Evolutionary conservation across 768 basidiomycete species (phyloP).

Genomic region (Boletus subcaerulescens): DNA sequence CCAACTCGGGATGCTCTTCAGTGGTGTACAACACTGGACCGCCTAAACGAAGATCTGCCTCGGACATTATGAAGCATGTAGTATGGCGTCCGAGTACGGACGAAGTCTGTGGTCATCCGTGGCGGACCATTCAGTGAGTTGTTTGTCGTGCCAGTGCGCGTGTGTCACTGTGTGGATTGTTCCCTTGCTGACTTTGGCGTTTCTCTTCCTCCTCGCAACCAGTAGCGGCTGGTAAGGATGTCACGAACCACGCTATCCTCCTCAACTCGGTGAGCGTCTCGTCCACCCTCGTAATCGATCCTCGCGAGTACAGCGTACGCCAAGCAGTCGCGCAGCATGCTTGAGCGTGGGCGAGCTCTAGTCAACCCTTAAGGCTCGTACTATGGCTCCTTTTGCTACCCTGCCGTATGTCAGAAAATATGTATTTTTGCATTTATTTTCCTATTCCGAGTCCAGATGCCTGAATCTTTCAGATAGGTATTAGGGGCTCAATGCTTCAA

Average conservation of each 20-base stretch:
- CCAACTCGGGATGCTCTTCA: too few species aligned
- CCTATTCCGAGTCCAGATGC: too few species aligned
- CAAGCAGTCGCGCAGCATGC: slow-evolving; percentile 66
- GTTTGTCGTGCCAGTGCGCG: too few species aligned
- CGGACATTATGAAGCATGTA: slow-evolving; percentile 36
- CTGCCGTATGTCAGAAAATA: too few species aligned
- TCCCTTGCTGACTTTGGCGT: background rate
- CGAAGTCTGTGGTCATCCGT: slow-evolving; percentile 16
- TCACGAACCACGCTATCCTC: slow-evolving; percentile 49
- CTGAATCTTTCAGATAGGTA: too few species aligned
- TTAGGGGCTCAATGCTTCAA: too few species aligned
- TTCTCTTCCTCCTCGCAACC: too few species aligned
- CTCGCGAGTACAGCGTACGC: slow-evolving; percentile 45
- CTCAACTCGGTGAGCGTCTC: slow-evolving; percentile 60
- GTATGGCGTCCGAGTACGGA: background rate
- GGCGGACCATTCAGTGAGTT: slow-evolving; percentile 58
- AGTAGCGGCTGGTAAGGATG: slow-evolving; percentile 50
- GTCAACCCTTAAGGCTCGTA: too few species aligned
- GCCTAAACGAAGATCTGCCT: too few species aligned
- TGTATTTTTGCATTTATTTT: too few species aligned
- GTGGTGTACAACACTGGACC: too few species aligned
- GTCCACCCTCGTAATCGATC: slow-evolving; percentile 64
- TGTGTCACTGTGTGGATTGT: background rate
- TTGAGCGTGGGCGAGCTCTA: slow-evolving; percentile 68
- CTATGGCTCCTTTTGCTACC: too few species aligned